These are phyloP conservation scores for Plasmodium malariae DNA, from an alignment of 169 alveolate genomes.

Conservation along the genomic window DNA sequence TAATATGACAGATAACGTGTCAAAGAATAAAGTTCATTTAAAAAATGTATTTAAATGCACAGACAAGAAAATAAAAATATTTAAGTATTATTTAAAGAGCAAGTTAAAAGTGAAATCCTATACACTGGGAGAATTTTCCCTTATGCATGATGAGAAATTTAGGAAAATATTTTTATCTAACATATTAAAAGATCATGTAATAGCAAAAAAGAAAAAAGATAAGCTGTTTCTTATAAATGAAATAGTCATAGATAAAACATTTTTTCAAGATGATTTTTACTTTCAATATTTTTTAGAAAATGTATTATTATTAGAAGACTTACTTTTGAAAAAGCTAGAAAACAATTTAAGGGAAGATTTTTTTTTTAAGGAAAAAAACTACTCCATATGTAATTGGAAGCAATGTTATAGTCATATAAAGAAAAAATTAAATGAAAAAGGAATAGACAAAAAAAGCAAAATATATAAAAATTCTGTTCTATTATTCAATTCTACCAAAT, in stretches of 20 bases:
- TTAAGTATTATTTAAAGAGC: conserved; percentile 48
- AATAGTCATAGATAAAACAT: conserved; percentile 35
- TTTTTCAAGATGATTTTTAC: conserved; percentile 50
- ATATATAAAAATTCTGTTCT: conserved; percentile 53
- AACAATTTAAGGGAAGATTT: conserved; percentile 27
- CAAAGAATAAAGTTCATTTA: not conserved
- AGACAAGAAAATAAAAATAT: conserved; percentile 68
- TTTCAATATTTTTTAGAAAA: conserved; percentile 76
- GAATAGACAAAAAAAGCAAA: conserved; percentile 53
- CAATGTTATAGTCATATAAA: conserved; percentile 54
- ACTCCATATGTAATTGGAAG: conserved; percentile 41
- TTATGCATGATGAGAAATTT: conserved; percentile 66
- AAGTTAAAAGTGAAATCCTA: conserved; percentile 28
- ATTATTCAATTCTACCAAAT: conserved; percentile 64
- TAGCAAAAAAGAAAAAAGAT: conserved; percentile 45
- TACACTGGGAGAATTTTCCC: conserved; percentile 66
- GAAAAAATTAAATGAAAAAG: conserved; percentile 64
- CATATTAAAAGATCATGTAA: conserved; percentile 52
- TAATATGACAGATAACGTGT: conserved; percentile 10
- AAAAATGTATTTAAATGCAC: conserved; percentile 48
- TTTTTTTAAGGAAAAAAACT: conserved; percentile 56
- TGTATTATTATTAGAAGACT: conserved; percentile 66
- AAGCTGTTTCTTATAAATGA: conserved; percentile 38
- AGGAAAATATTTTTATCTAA: conserved; percentile 24
- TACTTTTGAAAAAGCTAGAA: conserved; percentile 40